Evolutionary conservation across 2,329 filamentous ascomycete genomes (phyloP), one percentile per base, ranked within the genome.

Genomic region (Gaeumannomyces tritici): DNA sequence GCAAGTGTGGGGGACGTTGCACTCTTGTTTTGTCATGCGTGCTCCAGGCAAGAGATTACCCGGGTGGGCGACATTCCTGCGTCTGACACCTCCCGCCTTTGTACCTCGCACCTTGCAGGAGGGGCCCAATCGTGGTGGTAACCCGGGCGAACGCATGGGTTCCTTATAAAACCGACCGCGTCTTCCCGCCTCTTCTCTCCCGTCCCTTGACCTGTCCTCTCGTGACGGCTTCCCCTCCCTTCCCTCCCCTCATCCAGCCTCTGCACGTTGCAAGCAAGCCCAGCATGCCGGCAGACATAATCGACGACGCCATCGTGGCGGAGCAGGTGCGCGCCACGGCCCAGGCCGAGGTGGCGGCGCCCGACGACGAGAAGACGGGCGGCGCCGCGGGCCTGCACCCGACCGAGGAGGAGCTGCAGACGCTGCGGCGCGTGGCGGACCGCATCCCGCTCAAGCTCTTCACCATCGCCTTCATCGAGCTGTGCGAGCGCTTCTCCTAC

Each of bases 401-500:
- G 4, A 81, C 80, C 4, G 74, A 76, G n/a, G 79, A 82, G 65
- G 83, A 87, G 55, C 65, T 84, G 59, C 67, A 65, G 12, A 82
- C 79, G 1, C 75, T 87, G 21, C 78, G 77, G 31, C 82, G 83
- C 65, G 77, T 86, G 1, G 74, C 83, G 12, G 83, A 81, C 66
- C 78, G 78, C 67, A 82, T 90, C 28, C 85, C 84, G 1, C 79
- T 80, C 74, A 80, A 77, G 47, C 76, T 85, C 12, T 88, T 83
- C 69, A 85, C 83, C 33, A 82, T 90, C 64, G 85, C 84, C 2
- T 84, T 89, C 63, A 79, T 89, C 56, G 87, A 90, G 71, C 71
- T 90, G 31, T 89, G 86, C 72, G 88, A 91, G 73, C 84, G 88
- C 42, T 89, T 89, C 73, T 87, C 84, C 3, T 91, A 89, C 77